Evolutionary conservation across 805 yeast genomes (phyloP), one percentile per base, ranked within the genome.

Genomic region (Maudiozyma serrabonitensis): DNA sequence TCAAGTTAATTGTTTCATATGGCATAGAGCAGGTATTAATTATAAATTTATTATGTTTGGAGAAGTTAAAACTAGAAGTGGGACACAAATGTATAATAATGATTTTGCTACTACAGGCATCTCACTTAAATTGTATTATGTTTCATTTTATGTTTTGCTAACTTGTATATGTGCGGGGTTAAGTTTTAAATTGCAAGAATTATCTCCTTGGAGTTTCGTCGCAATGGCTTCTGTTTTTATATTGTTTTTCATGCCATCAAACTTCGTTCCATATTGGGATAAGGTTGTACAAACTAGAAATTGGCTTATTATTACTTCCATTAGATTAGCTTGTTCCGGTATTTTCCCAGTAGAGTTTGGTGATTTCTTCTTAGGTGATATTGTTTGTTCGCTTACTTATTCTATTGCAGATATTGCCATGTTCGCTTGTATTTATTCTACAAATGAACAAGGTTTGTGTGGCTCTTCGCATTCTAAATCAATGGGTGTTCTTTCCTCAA

Each of bases 301-400:
- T 50, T 93, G 97, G 97, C 58, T 91, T 2, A 70, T 83, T 18
- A 68, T 81, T 13, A 81, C 95, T 0, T 49, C 82, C 1, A 78
- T 90, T 74, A 74, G 99, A 59, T 69, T 93, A 45, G 32, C 83
- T 0, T 71, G 86, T 9, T 84, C 95, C 1, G 98, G 98, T 0
- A 72, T 89, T 41, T 93, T 84, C 60, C 96, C 98, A 0, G 97
- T 93, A 48, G 98, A 91, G 68, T 93, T 93, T 62, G 75, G 90
- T 50, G 99, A 93, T 67, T 91, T 93, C 72, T 88, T 87, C 63
- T 54, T 91, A 44, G 99, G 98, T 19, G 99, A 93, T 66, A 82
- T 93, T 31, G 71, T 91, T 46, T 86, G 95, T 66, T 85, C 95
- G 28, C 72, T 93, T 59, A 86, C 96, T 0, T 93, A 93, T 67